These are phyloP conservation scores for Populus hybrid DNA, from an alignment of 441 rosid genomes.

Conservation along the genomic window DNA sequence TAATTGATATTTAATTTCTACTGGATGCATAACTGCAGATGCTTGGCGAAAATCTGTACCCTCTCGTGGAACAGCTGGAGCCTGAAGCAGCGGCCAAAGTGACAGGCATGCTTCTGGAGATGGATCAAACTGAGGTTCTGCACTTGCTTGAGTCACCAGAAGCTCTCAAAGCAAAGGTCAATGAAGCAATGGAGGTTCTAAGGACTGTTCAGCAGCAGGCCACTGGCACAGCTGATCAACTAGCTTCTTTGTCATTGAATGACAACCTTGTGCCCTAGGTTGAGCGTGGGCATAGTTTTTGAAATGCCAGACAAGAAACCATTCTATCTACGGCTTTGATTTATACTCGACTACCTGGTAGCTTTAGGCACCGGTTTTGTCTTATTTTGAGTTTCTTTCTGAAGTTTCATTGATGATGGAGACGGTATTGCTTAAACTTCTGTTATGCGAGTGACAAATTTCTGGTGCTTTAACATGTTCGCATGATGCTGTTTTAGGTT, in stretches of 20 bases:
- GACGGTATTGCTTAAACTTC: neutral
- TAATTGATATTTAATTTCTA: too few species aligned
- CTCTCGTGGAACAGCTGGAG: constrained; percentile 80
- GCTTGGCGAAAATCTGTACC: constrained; percentile 89
- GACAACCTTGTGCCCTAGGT: constrained; percentile 57
- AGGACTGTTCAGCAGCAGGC: constrained; percentile 70
- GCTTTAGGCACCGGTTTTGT: constrained; percentile 16
- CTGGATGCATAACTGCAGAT: constrained; percentile 33
- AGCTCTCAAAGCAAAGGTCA: constrained; percentile 74
- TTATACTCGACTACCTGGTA: constrained; percentile 10
- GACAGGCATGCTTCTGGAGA: constrained; percentile 91
- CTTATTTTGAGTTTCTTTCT: neutral
- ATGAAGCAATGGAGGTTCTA: constrained; percentile 86
- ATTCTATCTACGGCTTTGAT: constrained; percentile 8
- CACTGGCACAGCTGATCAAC: constrained; percentile 58
- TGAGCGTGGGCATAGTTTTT: constrained; percentile 1
- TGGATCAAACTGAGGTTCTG: constrained; percentile 89
- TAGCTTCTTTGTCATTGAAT: constrained; percentile 60
- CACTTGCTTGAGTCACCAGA: constrained; percentile 36
- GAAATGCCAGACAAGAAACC: constrained; percentile 4
- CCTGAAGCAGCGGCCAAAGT: constrained; percentile 84
- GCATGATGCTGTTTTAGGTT: neutral
- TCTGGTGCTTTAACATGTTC: neutral
- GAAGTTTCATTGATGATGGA: constrained; percentile 8
- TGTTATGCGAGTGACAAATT: neutral